A percentile compares a stretch with the other conserved stretches of the same genome.
These are phyloP conservation scores for Chaetomium strumarium DNA, from an alignment of 2,329 filamentous ascomycete genomes.

Conservation along the genomic window DNA sequence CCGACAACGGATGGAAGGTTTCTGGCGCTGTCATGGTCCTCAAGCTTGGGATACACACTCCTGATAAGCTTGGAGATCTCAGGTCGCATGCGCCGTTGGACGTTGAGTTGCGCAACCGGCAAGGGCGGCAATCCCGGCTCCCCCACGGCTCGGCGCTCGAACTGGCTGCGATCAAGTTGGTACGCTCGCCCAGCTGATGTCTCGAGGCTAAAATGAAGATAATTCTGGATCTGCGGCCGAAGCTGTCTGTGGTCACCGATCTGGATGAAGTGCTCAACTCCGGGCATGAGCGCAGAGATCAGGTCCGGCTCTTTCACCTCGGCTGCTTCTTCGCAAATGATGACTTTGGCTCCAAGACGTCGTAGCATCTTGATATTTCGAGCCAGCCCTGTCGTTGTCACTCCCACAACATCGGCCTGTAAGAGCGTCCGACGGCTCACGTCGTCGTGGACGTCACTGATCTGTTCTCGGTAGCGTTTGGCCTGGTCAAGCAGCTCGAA, in stretches of 20 bases:
- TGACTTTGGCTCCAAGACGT: conserved; percentile 46
- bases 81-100: conserved; percentile 61
- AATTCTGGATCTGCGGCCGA: conserved; percentile 52
- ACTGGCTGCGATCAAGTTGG: conserved; percentile 52
- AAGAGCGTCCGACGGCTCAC: conserved; percentile 35
- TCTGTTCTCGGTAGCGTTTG: background rate
- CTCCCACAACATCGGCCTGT: conserved; percentile 45
- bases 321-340: conserved; percentile 63
- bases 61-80: conserved; percentile 54
- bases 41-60: conserved; percentile 48
- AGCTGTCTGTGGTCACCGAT: conserved; percentile 61
- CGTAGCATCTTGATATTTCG: conserved; percentile 44
- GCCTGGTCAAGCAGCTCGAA: conserved; percentile 1
- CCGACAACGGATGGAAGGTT: conserved; percentile 46
- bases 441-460: conserved; percentile 26
- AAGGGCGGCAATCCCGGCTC: conserved; percentile 23
- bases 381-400: conserved; percentile 56
- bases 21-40: conserved; percentile 40
- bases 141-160: conserved; percentile 45
- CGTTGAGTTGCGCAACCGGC: conserved; percentile 40
- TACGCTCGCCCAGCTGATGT: conserved; percentile 42
- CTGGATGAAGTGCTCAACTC: conserved; percentile 54
- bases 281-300: conserved; percentile 52
- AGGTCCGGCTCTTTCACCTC: conserved; percentile 62
- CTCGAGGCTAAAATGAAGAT: conserved; percentile 24